These are phyloP conservation scores for Cercospora sp. DNA, from an alignment of 2,329 filamentous ascomycete genomes.

Conservation along the genomic window DNA sequence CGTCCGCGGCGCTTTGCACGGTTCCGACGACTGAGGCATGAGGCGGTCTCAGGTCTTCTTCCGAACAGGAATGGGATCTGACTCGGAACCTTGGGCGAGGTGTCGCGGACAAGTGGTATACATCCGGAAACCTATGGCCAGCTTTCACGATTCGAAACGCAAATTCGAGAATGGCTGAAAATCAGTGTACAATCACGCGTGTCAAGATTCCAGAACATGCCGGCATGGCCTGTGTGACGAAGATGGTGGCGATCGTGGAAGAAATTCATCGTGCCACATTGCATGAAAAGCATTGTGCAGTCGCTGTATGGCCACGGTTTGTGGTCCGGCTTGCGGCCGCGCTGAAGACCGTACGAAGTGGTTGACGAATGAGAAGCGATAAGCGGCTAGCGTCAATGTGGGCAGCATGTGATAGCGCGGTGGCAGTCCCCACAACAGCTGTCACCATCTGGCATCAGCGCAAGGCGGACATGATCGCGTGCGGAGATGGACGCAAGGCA, in stretches of 20 bases:
- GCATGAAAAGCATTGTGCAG: neutral
- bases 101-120: neutral
- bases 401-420: constrained; percentile 11
- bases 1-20: neutral
- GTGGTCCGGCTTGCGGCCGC: constrained; percentile 8
- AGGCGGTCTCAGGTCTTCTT: neutral
- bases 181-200: neutral
- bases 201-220: neutral
- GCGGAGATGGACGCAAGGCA: neutral
- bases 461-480: neutral
- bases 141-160: neutral
- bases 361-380: constrained; percentile 4
- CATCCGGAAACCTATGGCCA: neutral
- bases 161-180: neutral
- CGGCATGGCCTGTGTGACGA: neutral
- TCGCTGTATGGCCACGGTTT: neutral
- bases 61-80: neutral
- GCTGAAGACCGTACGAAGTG: constrained; percentile 1
- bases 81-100: neutral
- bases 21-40: neutral
- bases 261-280: neutral
- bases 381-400: neutral
- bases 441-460: constrained; percentile 7
- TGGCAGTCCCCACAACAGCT: constrained; percentile 4
- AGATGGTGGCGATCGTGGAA: neutral